Evolutionary conservation across 768 basidiomycete genomes (phyloP).

Genomic region (Sarcodon aspratus): DNA sequence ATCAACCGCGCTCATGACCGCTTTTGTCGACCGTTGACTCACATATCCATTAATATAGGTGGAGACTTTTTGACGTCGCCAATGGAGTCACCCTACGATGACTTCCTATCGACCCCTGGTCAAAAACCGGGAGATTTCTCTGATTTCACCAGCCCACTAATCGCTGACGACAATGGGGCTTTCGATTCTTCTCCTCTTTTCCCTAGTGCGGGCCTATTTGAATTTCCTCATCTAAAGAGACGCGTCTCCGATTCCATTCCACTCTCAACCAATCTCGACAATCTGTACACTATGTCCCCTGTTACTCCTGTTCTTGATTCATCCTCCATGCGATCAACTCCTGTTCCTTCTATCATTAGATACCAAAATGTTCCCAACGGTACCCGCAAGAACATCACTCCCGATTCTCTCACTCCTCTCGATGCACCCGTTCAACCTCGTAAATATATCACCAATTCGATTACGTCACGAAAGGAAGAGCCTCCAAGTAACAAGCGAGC

Average conservation of each 20-base stretch:
- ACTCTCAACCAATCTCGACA: constrained; percentile 13
- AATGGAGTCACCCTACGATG: constrained; percentile 27
- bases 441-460: constrained; percentile 50
- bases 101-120: constrained; percentile 25
- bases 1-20: background rate
- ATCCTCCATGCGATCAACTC: constrained; percentile 12
- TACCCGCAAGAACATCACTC: constrained; percentile 51
- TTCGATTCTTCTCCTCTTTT: constrained; percentile 14
- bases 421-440: constrained; percentile 68
- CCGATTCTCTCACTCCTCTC: constrained; percentile 45
- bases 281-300: constrained; percentile 33
- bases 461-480: constrained; percentile 62
- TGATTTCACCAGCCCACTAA: constrained; percentile 22
- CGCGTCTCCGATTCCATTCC: background rate
- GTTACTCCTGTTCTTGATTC: constrained; percentile 30
- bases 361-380: constrained; percentile 31
- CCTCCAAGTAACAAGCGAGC: constrained; percentile 51
- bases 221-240: background rate
- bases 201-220: background rate
- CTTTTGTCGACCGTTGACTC: constrained; percentile 2
- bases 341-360: constrained; percentile 6
- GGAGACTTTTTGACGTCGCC: constrained; percentile 30
- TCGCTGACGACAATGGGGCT: constrained; percentile 16
- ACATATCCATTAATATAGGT: constrained; percentile 17
- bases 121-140: constrained; percentile 17